These are phyloP conservation scores for Serendipita sp. DNA, from an alignment of 768 basidiomycete genomes.

Conservation along the genomic window DNA sequence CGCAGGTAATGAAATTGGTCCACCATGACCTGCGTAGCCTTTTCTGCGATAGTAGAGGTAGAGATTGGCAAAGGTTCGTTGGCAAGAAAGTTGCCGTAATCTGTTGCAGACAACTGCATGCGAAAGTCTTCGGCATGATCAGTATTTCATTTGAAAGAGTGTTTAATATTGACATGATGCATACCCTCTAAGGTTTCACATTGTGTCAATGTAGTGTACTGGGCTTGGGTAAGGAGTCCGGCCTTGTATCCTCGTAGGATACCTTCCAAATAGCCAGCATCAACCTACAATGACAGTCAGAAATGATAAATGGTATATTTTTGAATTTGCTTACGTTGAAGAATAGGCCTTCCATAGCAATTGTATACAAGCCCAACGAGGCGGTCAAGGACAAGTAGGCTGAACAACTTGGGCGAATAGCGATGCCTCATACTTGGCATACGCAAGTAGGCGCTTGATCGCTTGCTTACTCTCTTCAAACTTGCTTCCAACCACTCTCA, in stretches of 20 bases:
- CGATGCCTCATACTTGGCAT: no score
- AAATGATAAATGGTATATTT: not conserved
- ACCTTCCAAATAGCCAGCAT: conserved; percentile 62
- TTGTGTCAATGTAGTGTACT: conserved; percentile 88
- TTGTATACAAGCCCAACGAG: not conserved
- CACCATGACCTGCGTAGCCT: conserved; percentile 86
- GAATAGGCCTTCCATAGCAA: conserved; percentile 66
- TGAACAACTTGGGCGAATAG: no score
- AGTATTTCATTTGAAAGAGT: not conserved
- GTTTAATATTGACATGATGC: conserved; percentile 11
- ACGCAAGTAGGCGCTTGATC: no score
- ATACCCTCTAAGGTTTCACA: conserved; percentile 94
- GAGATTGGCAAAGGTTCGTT: conserved; percentile 90
- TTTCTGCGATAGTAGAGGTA: conserved; percentile 91
- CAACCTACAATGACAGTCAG: conserved; percentile 31
- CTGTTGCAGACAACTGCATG: conserved; percentile 88
- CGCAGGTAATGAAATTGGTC: conserved; percentile 94
- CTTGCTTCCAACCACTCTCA: no score
- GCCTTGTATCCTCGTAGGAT: conserved; percentile 87
- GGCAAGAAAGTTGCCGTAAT: conserved; percentile 96
- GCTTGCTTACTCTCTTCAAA: no score
- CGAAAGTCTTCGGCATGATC: conserved; percentile 55
- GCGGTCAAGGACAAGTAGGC: not conserved
- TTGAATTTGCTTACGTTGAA: conserved; percentile 51
- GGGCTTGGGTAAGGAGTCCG: conserved; percentile 73